Base-by-base conservation (phyloP, 2,329 filamentous ascomycete genomes). In the Alternaria ventricosa region DNA sequence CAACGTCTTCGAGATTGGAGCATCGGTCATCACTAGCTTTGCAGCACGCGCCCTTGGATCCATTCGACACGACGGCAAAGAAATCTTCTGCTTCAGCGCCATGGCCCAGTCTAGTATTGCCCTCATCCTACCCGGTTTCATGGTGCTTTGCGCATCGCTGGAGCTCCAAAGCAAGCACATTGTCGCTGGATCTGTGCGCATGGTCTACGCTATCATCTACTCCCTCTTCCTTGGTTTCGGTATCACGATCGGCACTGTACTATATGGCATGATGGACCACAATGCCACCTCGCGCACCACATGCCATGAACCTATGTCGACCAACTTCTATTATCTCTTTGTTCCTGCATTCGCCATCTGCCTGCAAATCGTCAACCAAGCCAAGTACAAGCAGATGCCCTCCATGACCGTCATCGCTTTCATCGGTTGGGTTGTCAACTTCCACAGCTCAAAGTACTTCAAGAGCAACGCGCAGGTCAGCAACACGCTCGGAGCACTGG, bases 281-380 rank as follows among this genome's bases (percentile, higher is more conserved):
- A 81, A 83, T 59, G 84, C 84, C 11, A 83, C 81, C 3, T 84
- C 82, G 0, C 71, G 75, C 3, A 84, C 82, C 0, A 75, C 69
- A 4, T 85, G 84, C 71, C 61, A 61, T 9, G 79, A 84, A 25
- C 78, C 84, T 1, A 84, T 89, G 60, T 79, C 80, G 3, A 83
- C 85, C 7, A 80, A 84, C 33, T 87, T 85, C 65, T 87, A 86
- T 61, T 93, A 94, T 80, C 82, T 90, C 28, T 94, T 93, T 73
- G 93, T 95, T 0, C 87, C 91, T 0, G 78, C 86, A 7, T 96
- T 94, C 77, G 88, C 92, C 9, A 75, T 93, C 27, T 92, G 90
- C 71, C 85, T 95, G 43, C 90, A 91, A 67, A 64, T 94, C 72
- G 90, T 95, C 77, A 94, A 94, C 79, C 92, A 95, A 69, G 91